Evolutionary conservation across 176 grass and related monocot species (phyloP).

Genomic region (Raddia guianensis): DNA sequence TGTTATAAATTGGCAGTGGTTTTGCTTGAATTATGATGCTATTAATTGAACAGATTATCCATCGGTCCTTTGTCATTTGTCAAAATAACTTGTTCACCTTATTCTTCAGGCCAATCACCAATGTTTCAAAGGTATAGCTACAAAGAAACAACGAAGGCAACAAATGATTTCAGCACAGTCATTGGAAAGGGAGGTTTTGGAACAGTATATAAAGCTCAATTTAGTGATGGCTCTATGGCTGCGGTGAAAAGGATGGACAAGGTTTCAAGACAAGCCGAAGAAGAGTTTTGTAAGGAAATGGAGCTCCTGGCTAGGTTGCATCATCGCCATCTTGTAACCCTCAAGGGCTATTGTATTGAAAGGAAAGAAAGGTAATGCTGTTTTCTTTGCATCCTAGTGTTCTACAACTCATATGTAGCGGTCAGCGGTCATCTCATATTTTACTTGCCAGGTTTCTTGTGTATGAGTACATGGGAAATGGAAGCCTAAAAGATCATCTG

Average conservation of each 20-base stretch:
- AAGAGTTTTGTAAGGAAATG: constrained; percentile 96
- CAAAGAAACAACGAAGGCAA: constrained; percentile 76
- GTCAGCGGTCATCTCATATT: not conserved
- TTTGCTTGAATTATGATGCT: not conserved
- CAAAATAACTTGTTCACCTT: constrained; percentile 21
- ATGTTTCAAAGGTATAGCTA: constrained; percentile 88
- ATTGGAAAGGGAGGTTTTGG: constrained; percentile 99
- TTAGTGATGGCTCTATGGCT: constrained; percentile 68
- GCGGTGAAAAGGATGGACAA: constrained; percentile 98
- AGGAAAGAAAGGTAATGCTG: constrained; percentile 72
- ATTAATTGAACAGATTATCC: not conserved
- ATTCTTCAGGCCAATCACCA: constrained; percentile 77
- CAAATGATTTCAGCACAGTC: constrained; percentile 73
- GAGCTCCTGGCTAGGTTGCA: constrained; percentile 94
- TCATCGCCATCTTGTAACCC: constrained; percentile 93
- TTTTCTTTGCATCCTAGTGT: constrained; percentile 1
- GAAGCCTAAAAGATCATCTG: constrained; percentile 95
- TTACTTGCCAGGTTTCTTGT: constrained; percentile 77
- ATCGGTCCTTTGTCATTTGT: not conserved
- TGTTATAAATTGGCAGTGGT: not conserved
- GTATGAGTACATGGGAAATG: constrained; percentile 98
- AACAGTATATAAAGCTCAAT: constrained; percentile 86
- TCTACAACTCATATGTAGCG: not conserved
- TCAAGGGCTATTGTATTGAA: constrained; percentile 91
- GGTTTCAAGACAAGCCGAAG: constrained; percentile 90